Conservation (phyloP, 495 filamentous ascomycete species). For the Pyronema omphalodes region DNA sequence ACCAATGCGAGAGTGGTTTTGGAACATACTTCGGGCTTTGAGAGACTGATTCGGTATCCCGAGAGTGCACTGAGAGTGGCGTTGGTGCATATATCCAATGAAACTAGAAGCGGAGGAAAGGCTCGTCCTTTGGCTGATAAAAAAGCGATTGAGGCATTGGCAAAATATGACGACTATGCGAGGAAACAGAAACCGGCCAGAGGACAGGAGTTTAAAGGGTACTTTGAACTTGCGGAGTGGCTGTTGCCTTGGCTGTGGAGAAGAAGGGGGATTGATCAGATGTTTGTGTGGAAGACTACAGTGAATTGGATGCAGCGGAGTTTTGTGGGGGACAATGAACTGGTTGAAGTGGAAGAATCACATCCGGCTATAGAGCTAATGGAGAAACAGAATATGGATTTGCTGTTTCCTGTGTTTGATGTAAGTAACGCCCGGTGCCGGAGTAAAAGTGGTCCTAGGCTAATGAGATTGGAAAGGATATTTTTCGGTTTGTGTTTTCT, state of each 20-base stretch:
- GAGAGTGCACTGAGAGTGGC: constrained; percentile 15
- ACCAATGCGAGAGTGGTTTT: constrained; percentile 9
- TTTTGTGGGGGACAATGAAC: not conserved
- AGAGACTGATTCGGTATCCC: constrained; percentile 6
- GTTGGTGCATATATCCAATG: constrained; percentile 18
- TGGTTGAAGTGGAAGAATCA: not conserved
- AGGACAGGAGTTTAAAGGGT: not conserved
- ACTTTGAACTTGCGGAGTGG: constrained; percentile 13
- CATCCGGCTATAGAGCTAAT: constrained; percentile 10
- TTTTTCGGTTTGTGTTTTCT: too few species aligned
- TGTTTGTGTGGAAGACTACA: constrained; percentile 12
- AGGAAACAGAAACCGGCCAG: not conserved
- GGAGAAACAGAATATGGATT: constrained; percentile 3
- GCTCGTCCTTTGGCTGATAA: constrained; percentile 5
- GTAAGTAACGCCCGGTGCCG: not conserved
- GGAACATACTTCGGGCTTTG: constrained; percentile 12
- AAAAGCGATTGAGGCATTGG: constrained; percentile 11
- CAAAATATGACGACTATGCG: constrained; percentile 3
- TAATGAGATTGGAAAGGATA: too few species aligned
- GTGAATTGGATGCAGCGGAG: constrained; percentile 6
- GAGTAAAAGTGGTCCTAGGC: too few species aligned
- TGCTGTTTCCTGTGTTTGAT: constrained; percentile 4
- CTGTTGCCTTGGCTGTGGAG: constrained; percentile 17
- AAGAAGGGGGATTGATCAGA: constrained; percentile 10
- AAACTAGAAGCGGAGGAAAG: constrained; percentile 6